Evolutionary conservation across 2,329 filamentous ascomycete species (phyloP).

Genomic region (Colletotrichum navitas): DNA sequence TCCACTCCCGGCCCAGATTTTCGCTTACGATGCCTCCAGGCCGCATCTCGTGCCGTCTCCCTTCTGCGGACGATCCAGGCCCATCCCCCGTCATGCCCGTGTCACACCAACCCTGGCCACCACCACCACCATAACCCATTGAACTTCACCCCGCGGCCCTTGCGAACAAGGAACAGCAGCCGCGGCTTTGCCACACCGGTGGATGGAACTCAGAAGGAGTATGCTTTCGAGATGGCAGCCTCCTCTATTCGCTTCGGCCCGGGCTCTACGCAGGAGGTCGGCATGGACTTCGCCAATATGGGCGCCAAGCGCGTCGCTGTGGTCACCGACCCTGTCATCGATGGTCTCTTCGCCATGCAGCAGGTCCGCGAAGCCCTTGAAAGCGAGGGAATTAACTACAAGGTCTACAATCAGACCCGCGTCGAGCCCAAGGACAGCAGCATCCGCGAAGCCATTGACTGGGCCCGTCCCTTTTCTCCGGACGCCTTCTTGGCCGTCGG

Average conservation of each 20-base stretch:
- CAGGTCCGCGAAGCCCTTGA: slow-evolving; percentile 86
- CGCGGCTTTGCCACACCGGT: slow-evolving; percentile 76
- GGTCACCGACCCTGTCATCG: slow-evolving; percentile 88
- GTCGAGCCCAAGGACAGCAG: slow-evolving; percentile 96
- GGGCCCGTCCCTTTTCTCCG: slow-evolving; percentile 81
- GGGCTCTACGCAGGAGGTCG: slow-evolving; percentile 93
- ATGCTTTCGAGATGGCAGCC: slow-evolving; percentile 98
- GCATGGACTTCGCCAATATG: slow-evolving; percentile 97
- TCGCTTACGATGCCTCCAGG: slow-evolving; percentile 52
- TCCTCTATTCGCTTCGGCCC: slow-evolving; percentile 95
- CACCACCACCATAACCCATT: slow-evolving; percentile 75
- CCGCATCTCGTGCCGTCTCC: slow-evolving; percentile 74
- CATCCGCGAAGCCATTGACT: slow-evolving; percentile 89
- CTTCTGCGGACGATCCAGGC: slow-evolving; percentile 91
- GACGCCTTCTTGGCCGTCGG: slow-evolving; percentile 96
- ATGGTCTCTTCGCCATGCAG: slow-evolving; percentile 88
- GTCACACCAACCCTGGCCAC: slow-evolving; percentile 88
- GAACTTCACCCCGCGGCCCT: slow-evolving; percentile 63
- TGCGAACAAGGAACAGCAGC: slow-evolving; percentile 47
- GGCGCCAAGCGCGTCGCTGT: slow-evolving; percentile 89
- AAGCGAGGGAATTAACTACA: slow-evolving; percentile 82
- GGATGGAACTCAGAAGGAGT: slow-evolving; percentile 79
- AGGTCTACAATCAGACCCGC: slow-evolving; percentile 83
- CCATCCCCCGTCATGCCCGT: slow-evolving; percentile 89
- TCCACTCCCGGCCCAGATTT: background rate